These are phyloP conservation scores for Nissolia schottii DNA, from an alignment of 306 rosid genomes.

Conservation along the genomic window DNA sequence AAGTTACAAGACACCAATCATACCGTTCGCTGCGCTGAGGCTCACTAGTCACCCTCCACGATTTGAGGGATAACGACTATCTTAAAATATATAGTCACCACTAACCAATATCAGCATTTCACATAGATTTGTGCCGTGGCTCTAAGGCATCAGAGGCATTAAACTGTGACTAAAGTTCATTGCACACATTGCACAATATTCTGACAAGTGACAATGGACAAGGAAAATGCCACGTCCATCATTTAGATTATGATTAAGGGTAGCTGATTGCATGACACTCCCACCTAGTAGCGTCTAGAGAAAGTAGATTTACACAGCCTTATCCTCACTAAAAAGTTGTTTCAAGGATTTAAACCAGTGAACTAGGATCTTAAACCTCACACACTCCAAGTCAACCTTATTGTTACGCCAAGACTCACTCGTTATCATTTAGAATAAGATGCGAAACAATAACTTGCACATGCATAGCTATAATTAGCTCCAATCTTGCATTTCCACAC, in stretches of 20 bases:
- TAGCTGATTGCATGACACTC: too few species aligned
- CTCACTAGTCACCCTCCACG: too few species aligned
- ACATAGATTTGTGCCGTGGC: not conserved
- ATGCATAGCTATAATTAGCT: too few species aligned
- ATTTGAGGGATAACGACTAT: not conserved
- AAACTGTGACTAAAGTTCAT: not conserved
- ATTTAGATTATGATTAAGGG: not conserved
- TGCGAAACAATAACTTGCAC: not conserved
- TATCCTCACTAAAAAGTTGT: too few species aligned
- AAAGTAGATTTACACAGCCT: too few species aligned
- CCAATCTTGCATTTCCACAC: not conserved
- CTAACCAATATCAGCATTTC: not conserved
- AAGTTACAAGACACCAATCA: too few species aligned
- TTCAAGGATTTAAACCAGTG: too few species aligned
- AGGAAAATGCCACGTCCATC: not conserved
- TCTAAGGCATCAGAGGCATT: not conserved
- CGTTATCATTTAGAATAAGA: not conserved
- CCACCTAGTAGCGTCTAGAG: too few species aligned
- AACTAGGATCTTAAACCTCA: too few species aligned
- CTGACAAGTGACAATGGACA: not conserved
- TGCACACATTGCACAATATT: not conserved
- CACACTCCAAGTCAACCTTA: too few species aligned
- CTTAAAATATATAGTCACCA: not conserved
- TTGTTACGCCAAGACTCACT: too few species aligned
- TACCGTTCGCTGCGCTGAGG: too few species aligned